Percentiles rank a stretch among this genome's conserved stretches.
Evolutionary conservation across 1,284 basidiomycete genomes (phyloP).

Genomic region (Singerocomus inundabilis): DNA sequence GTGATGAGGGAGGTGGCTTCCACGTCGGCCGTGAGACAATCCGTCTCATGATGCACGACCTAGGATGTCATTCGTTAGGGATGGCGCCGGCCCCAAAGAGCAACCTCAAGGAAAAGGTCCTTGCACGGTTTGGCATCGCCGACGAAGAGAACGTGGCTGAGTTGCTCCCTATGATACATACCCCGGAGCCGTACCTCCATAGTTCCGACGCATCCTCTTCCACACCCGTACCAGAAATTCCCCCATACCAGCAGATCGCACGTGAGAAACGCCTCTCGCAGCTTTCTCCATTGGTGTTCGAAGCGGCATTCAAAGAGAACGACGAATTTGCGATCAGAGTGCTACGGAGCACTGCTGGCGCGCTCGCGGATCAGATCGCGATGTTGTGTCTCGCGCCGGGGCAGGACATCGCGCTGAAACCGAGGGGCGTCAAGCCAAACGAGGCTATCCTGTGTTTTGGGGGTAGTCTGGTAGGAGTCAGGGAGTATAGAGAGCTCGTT

Average conservation of each 20-base stretch:
- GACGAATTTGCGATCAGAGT: conserved; percentile 61
- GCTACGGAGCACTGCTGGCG: conserved; percentile 48
- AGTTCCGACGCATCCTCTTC: conserved; percentile 6
- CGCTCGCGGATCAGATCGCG: conserved; percentile 61
- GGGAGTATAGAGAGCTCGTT: conserved; percentile 58
- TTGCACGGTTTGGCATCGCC: conserved; percentile 54
- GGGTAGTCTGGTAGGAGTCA: conserved; percentile 65
- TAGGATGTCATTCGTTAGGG: conserved; percentile 52
- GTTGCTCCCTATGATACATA: conserved; percentile 58
- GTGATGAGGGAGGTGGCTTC: conserved; percentile 78
- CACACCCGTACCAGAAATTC: conserved; percentile 16
- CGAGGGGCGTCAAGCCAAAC: conserved; percentile 48
- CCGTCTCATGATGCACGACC: conserved; percentile 58
- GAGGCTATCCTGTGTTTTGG: conserved; percentile 69
- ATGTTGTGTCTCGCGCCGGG: conserved; percentile 47
- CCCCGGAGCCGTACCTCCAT: conserved; percentile 45
- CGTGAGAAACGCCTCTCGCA: conserved; percentile 74
- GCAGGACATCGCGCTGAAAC: conserved; percentile 26
- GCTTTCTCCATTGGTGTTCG: conserved; percentile 70
- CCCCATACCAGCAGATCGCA: conserved; percentile 39
- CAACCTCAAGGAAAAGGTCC: conserved; percentile 42
- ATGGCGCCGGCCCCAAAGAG: conserved; percentile 34
- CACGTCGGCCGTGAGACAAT: conserved; percentile 72
- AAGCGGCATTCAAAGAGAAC: conserved; percentile 61
- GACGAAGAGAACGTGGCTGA: conserved; percentile 57